These are phyloP conservation scores for Backusella australiensis DNA, from an alignment of 192 early-diverging fungal species.

Conservation along the genomic window DNA sequence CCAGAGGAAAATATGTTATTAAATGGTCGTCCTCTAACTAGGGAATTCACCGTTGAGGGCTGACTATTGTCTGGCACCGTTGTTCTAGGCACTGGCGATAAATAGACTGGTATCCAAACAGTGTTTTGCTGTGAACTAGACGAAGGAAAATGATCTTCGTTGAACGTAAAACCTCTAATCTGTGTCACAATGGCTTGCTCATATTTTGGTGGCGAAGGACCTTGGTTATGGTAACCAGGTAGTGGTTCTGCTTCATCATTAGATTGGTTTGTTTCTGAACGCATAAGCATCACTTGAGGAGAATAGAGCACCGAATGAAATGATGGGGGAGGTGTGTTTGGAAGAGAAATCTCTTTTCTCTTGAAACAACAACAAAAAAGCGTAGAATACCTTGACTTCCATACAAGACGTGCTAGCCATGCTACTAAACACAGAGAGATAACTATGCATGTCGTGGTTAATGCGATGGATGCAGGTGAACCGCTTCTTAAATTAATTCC, in stretches of 20 bases:
- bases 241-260: not conserved
- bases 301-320: not conserved
- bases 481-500: not conserved
- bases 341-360: not conserved
- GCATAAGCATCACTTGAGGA: not conserved
- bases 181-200: slow-evolving; percentile 24
- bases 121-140: not conserved
- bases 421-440: not conserved
- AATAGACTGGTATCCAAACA: not conserved
- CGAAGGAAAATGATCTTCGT: not conserved
- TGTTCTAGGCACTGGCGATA: not conserved
- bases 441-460: not conserved
- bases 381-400: not conserved
- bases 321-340: not conserved
- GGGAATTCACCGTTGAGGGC: not conserved
- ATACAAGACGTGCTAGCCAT: not conserved
- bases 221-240: slow-evolving; percentile 12
- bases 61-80: not conserved
- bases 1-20: not conserved
- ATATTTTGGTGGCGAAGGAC: slow-evolving; percentile 23
- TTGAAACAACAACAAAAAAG: not conserved
- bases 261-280: not conserved
- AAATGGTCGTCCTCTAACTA: not conserved
- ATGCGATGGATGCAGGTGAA: not conserved
- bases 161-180: slow-evolving; percentile 11